A percentile compares a stretch with the other conserved stretches of the same genome.
Conservation (phyloP, 1,139 yeast genomes). For the Hyphopichia buzzinii region DNA sequence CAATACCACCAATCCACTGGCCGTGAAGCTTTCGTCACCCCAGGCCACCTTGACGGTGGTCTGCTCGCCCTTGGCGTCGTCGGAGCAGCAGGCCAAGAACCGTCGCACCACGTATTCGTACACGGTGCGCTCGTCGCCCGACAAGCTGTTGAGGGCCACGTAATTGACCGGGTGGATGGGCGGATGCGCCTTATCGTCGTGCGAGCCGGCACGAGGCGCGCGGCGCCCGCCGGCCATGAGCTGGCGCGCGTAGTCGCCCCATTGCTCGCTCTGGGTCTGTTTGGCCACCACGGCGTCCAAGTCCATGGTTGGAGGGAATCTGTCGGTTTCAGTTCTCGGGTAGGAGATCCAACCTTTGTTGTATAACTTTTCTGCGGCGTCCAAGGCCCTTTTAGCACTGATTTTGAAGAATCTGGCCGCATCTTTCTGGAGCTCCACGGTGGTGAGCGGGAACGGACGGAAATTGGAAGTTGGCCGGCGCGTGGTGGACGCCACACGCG, state of each 20-base stretch:
- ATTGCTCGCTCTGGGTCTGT: constrained; percentile 49
- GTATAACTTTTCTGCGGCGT: constrained; percentile 83
- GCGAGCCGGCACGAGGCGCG: constrained; percentile 73
- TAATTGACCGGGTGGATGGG: constrained; percentile 89
- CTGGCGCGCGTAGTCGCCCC: constrained; percentile 49
- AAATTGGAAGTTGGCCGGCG: constrained; percentile 70
- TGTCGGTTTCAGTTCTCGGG: constrained; percentile 97
- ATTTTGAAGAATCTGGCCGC: constrained; percentile 73
- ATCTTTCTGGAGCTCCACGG: constrained; percentile 90
- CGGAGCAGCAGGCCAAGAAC: constrained; percentile 88
- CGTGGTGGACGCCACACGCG: constrained; percentile 49
- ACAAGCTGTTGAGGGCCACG: constrained; percentile 32
- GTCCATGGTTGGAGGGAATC: constrained; percentile 75
- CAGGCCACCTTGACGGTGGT: constrained; percentile 67
- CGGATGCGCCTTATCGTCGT: constrained; percentile 96
- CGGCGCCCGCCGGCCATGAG: constrained; percentile 39
- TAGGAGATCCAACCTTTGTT: constrained; percentile 85
- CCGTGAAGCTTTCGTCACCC: constrained; percentile 71
- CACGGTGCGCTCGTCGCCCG: constrained; percentile 61
- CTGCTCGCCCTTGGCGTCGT: constrained; percentile 78
- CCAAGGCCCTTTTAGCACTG: constrained; percentile 80
- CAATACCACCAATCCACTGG: constrained; percentile 69
- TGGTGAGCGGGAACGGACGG: constrained; percentile 88
- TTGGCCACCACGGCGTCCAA: constrained; percentile 55
- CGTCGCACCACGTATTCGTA: constrained; percentile 86